Conservation (phyloP, 1,284 basidiomycete genomes). For the Moniliella sp. region DNA sequence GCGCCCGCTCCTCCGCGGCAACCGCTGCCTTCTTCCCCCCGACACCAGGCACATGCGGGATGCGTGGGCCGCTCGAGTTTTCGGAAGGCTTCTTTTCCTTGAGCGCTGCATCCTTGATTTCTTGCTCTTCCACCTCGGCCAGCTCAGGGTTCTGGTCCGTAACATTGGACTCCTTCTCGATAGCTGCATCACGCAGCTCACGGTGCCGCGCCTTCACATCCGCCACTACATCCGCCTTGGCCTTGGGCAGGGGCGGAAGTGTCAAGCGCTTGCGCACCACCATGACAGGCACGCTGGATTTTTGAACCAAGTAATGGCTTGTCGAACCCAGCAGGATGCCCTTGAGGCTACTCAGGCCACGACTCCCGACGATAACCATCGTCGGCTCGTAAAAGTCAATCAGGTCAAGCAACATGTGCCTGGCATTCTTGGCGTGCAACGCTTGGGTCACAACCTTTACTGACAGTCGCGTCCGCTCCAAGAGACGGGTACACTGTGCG, state of each 20-base stretch:
- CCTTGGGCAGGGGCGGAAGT: constrained; percentile 22
- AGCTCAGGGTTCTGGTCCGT: too few species aligned
- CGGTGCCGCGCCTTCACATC: constrained; percentile 22
- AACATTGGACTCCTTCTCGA: constrained; percentile 28
- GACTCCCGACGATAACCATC: constrained; percentile 82
- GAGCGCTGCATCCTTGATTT: too few species aligned
- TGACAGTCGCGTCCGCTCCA: constrained; percentile 70
- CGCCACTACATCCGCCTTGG: constrained; percentile 27
- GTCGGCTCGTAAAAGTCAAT: constrained; percentile 74
- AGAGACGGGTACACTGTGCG: constrained; percentile 62
- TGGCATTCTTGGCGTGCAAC: constrained; percentile 66
- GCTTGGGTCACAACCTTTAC: constrained; percentile 76
- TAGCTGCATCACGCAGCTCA: constrained; percentile 25
- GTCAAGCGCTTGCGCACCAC: constrained; percentile 34
- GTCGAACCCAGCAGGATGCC: constrained; percentile 90
- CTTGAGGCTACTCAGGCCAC: constrained; percentile 68
- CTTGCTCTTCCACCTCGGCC: too few species aligned
- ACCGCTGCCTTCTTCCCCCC: too few species aligned
- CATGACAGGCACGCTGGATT: constrained; percentile 75
- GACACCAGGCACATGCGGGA: too few species aligned
- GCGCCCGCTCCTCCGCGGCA: too few species aligned
- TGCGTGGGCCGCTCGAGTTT: too few species aligned
- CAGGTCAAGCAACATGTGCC: constrained; percentile 72
- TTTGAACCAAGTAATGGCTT: constrained; percentile 85
- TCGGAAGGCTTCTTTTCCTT: too few species aligned